These are phyloP conservation scores for Kingdonia uniflora DNA, from an alignment of 164 flowering plant genomes.

Conservation along the genomic window DNA sequence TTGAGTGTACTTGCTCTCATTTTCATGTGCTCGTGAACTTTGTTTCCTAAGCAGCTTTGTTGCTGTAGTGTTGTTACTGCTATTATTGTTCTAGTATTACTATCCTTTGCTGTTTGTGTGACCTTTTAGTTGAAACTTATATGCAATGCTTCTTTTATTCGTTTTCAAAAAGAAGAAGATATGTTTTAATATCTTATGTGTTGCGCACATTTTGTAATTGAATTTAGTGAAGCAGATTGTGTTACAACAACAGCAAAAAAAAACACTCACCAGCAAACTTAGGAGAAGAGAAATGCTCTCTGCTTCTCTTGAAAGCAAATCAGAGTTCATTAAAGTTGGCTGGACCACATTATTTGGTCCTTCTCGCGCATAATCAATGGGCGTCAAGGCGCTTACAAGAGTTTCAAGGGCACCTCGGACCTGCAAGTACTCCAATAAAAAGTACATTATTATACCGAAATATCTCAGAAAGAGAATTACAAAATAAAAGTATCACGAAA, in stretches of 20 bases:
- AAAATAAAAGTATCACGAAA: background rate
- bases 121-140: too few species aligned
- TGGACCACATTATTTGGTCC: slow-evolving; percentile 64
- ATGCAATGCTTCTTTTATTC: too few species aligned
- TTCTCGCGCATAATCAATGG: slow-evolving; percentile 40
- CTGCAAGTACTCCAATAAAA: slow-evolving; percentile 32
- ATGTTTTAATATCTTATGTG: too few species aligned
- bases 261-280: slow-evolving; percentile 75
- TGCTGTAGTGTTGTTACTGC: too few species aligned
- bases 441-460: background rate
- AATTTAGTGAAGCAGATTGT: too few species aligned
- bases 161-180: too few species aligned
- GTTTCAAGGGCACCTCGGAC: slow-evolving; percentile 94
- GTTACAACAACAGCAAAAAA: slow-evolving; percentile 1
- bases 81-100: too few species aligned
- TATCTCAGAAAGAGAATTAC: background rate
- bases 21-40: too few species aligned
- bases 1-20: too few species aligned
- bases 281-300: slow-evolving; percentile 88
- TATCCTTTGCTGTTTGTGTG: too few species aligned
- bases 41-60: too few species aligned
- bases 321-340: slow-evolving; percentile 84
- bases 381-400: slow-evolving; percentile 82
- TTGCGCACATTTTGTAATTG: too few species aligned
- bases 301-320: slow-evolving; percentile 85